Evolutionary conservation across 352 stramenopile genomes (phyloP).

Genomic region (Phytophthora europaea): DNA sequence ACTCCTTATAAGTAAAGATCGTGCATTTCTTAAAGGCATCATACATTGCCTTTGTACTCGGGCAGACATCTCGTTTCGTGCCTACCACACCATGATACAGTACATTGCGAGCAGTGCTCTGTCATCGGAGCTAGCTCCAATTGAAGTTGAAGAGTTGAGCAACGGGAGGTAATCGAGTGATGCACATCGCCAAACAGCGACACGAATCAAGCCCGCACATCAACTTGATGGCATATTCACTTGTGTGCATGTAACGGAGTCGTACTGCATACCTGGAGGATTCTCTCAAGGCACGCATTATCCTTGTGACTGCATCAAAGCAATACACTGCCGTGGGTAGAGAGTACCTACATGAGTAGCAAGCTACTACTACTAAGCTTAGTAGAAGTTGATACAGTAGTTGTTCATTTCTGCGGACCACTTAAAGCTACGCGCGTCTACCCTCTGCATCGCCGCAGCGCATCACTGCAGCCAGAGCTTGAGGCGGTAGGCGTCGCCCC

Average conservation of each 20-base stretch:
- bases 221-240: constrained; percentile 7
- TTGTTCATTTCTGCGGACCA: not conserved
- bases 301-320: too few species aligned
- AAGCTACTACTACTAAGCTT: too few species aligned
- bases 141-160: not conserved
- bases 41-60: too few species aligned
- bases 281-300: too few species aligned
- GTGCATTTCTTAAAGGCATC: too few species aligned
- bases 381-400: not conserved
- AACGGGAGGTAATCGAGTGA: not conserved
- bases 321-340: too few species aligned
- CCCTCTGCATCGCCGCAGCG: not conserved
- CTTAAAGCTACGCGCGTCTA: not conserved
- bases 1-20: not conserved
- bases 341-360: too few species aligned
- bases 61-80: too few species aligned
- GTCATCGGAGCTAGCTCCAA: not conserved
- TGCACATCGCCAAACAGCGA: not conserved
- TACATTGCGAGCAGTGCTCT: not conserved
- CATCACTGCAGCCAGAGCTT: constrained; percentile 90
- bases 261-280: too few species aligned
- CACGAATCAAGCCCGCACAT: not conserved
- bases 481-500: constrained; percentile 94
- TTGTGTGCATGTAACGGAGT: not conserved
- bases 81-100: too few species aligned